Conservation (phyloP, 2,329 filamentous ascomycete species). For the Microdochium paspali region DNA sequence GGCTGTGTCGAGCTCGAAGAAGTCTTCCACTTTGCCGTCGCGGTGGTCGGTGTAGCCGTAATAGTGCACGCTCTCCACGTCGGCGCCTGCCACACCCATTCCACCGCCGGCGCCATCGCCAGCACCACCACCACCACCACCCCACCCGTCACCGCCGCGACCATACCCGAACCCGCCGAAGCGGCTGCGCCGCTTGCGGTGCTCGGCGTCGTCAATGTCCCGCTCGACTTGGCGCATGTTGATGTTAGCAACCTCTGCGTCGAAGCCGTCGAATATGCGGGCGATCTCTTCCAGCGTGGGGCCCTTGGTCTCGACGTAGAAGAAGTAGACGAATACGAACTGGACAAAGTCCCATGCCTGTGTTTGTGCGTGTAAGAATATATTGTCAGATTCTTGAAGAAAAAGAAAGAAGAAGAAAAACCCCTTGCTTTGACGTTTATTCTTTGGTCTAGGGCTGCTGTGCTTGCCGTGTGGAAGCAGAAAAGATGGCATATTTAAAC, state of each 20-base stretch:
- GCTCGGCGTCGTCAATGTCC: constrained; percentile 24
- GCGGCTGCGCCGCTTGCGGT: neutral
- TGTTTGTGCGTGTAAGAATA: constrained; percentile 3
- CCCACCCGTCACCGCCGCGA: neutral
- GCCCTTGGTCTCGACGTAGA: constrained; percentile 62
- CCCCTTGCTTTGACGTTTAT: too few relatives aligned
- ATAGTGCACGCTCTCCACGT: neutral
- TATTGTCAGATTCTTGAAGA: neutral
- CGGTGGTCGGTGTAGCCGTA: neutral
- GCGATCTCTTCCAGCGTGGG: constrained; percentile 63
- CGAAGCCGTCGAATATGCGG: constrained; percentile 60
- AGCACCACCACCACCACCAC: neutral
- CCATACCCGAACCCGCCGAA: neutral
- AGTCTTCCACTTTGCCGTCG: neutral
- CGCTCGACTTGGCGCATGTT: constrained; percentile 47
- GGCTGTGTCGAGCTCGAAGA: neutral
- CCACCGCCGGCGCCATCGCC: neutral
- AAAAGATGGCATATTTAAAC: too few relatives aligned
- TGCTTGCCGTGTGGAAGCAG: too few relatives aligned
- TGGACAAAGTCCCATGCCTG: constrained; percentile 50
- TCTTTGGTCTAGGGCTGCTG: too few relatives aligned
- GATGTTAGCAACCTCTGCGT: constrained; percentile 41
- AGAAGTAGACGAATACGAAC: constrained; percentile 53
- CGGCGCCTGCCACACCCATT: neutral
- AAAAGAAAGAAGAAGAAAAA: constrained; percentile 3